A percentile compares a stretch with the other conserved stretches of the same genome.
Conservation (phyloP, 306 rosid genomes). For the Nissolia schottii region DNA sequence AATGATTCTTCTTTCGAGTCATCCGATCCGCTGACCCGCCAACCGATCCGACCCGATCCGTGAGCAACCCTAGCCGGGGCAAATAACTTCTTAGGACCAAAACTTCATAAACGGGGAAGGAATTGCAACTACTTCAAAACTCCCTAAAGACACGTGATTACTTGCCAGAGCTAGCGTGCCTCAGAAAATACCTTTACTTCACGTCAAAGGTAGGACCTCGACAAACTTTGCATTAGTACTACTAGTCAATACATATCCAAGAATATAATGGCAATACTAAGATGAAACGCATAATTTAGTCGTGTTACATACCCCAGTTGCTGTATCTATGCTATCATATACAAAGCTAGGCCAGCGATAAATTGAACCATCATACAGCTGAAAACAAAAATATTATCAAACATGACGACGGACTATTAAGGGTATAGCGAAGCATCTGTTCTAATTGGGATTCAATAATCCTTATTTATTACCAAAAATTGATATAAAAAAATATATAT, state of each 20-base stretch:
- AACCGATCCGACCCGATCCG: too few relatives aligned
- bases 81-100: neutral
- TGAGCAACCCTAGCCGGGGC: too few relatives aligned
- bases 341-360: neutral
- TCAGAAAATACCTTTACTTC: neutral
- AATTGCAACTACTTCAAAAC: neutral
- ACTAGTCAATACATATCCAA: neutral
- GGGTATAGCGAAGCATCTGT: conserved; percentile 4
- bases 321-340: neutral
- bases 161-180: neutral
- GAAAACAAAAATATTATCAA: neutral
- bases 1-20: too few relatives aligned
- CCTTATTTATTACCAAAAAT: conserved; percentile 7
- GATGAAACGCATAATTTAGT: neutral
- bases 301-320: neutral
- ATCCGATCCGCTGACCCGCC: too few relatives aligned
- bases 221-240: neutral
- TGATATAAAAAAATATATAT: neutral
- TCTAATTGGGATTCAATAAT: conserved; percentile 3
- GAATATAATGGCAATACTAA: neutral
- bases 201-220: neutral
- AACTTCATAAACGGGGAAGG: neutral
- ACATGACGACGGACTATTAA: neutral
- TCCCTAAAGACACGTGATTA: neutral
- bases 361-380: neutral